phyloP scores from a whole-genome alignment of 106 monocot species.

The Platanthera guangdongensis region DNA sequence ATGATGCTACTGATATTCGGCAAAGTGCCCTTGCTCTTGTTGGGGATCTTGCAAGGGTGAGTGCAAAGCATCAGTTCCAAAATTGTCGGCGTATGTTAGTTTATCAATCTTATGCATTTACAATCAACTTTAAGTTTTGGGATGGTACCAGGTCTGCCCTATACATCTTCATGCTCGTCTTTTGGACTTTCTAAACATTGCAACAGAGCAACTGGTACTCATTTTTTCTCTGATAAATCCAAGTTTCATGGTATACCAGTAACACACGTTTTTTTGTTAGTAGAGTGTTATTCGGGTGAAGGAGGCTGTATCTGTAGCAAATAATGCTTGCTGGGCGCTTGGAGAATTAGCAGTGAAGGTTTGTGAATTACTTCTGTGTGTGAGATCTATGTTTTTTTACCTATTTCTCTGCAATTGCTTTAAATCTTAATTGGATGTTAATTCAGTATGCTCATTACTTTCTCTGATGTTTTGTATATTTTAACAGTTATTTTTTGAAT shows the following conservation, averaged over 20 bases:
- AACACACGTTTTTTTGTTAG: slow-evolving; percentile 3
- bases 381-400: background rate
- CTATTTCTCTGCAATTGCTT: background rate
- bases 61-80: slow-evolving; percentile 9
- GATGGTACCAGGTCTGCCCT: slow-evolving; percentile 68
- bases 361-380: background rate
- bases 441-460: background rate
- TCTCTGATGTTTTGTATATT: background rate
- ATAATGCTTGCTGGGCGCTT: slow-evolving; percentile 99
- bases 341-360: slow-evolving; percentile 98
- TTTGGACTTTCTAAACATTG: slow-evolving; percentile 72
- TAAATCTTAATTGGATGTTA: background rate
- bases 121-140: background rate
- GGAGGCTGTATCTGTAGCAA: slow-evolving; percentile 83
- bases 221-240: background rate
- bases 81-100: background rate
- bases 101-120: slow-evolving; percentile 6
- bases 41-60: slow-evolving; percentile 94
- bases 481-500: background rate
- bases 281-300: slow-evolving; percentile 51
- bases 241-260: slow-evolving; percentile 2
- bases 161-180: slow-evolving; percentile 76
- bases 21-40: slow-evolving; percentile 98
- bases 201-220: slow-evolving; percentile 85
- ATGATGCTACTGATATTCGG: slow-evolving; percentile 79